Evolutionary conservation across 257 asterid species (phyloP).

Genomic region (Ophiorrhiza pumila): DNA sequence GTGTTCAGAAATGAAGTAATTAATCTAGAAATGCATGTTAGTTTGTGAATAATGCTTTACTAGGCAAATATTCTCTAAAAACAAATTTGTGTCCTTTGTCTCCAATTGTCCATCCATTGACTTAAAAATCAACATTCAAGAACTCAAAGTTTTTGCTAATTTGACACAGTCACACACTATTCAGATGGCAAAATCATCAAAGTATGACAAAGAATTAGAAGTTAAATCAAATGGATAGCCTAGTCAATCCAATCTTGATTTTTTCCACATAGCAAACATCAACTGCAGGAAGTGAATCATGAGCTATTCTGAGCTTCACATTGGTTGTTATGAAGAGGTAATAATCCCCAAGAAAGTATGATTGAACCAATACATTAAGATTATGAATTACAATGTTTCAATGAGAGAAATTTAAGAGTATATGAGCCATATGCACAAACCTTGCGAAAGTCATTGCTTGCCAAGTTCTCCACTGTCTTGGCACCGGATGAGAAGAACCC

Average conservation of each 20-base stretch:
- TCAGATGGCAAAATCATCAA: neutral
- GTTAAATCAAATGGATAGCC: neutral
- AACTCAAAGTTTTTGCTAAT: no score
- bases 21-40: neutral
- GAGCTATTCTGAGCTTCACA: no score
- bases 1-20: neutral
- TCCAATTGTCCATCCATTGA: neutral
- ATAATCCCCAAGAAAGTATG: no score
- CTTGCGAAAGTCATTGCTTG: slow-evolving; percentile 26
- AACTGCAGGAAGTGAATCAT: no score
- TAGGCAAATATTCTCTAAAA: no score
- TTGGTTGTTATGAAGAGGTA: no score
- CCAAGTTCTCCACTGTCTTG: slow-evolving; percentile 16
- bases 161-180: neutral
- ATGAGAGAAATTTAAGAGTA: no score
- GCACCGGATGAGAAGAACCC: slow-evolving; percentile 33
- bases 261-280: neutral
- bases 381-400: no score
- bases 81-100: no score
- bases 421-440: slow-evolving; percentile 12
- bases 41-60: neutral
- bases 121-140: neutral
- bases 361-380: no score
- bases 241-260: neutral
- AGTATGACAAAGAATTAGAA: neutral